phyloP scores from a whole-genome alignment of 2,329 filamentous ascomycete species.

The Colletotrichum caudatum region DNA sequence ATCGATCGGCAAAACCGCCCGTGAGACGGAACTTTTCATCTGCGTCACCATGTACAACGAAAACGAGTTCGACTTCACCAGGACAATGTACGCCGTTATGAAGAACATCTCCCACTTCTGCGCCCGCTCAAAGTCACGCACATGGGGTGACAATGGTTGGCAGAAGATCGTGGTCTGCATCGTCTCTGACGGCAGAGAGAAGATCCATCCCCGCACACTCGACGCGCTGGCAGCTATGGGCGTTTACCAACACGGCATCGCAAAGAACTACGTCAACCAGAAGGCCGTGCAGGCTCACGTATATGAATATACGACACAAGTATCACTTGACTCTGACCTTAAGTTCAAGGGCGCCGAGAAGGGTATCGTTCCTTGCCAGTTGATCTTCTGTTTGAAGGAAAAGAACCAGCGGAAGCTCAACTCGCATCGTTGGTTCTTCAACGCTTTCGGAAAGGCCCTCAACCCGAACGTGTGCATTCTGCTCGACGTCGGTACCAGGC shows the following conservation, averaged over 20 bases:
- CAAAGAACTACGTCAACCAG: slow-evolving; percentile 98
- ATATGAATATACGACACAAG: slow-evolving; percentile 98
- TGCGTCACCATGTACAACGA: slow-evolving; percentile 99
- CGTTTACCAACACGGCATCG: slow-evolving; percentile 97
- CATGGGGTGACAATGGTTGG: slow-evolving; percentile 97
- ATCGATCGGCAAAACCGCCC: slow-evolving; percentile 82
- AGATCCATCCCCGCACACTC: slow-evolving; percentile 90
- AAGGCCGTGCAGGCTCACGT: slow-evolving; percentile 96
- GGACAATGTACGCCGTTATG: slow-evolving; percentile 99
- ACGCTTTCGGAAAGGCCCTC: slow-evolving; percentile 91
- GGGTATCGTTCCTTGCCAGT: slow-evolving; percentile 96
- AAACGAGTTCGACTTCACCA: slow-evolving; percentile 94
- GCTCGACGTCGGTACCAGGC: slow-evolving; percentile 94
- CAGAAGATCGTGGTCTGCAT: slow-evolving; percentile 99
- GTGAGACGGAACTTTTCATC: slow-evolving; percentile 96
- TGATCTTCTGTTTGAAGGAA: slow-evolving; percentile 98
- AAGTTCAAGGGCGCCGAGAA: slow-evolving; percentile 99
- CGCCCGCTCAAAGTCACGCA: slow-evolving; percentile 88
- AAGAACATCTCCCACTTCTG: slow-evolving; percentile 98
- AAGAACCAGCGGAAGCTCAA: slow-evolving; percentile 98
- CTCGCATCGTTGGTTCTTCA: slow-evolving; percentile 99
- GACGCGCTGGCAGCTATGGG: slow-evolving; percentile 97
- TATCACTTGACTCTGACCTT: slow-evolving; percentile 92
- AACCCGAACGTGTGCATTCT: slow-evolving; percentile 98
- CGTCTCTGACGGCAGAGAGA: slow-evolving; percentile 91